A percentile compares a stretch with the other conserved stretches of the same genome.
These are phyloP conservation scores for Nakaseomyces sp. DNA, from an alignment of 1,139 yeast genomes.

Conservation along the genomic window DNA sequence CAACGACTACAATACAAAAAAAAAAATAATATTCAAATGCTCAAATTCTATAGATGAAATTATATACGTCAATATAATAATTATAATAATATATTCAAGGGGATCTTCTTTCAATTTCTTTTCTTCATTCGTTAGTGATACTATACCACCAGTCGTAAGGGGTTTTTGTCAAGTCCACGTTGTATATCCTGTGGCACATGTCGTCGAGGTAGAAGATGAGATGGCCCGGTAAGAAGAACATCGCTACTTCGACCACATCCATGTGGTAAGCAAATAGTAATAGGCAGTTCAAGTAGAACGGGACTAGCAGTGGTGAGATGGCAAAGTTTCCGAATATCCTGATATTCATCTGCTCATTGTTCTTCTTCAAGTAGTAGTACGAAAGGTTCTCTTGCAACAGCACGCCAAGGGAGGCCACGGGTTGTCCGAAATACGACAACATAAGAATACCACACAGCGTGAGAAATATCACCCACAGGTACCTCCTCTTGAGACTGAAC, in stretches of 20 bases:
- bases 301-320: conserved; percentile 19
- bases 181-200: conserved; percentile 21
- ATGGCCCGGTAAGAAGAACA: conserved; percentile 28
- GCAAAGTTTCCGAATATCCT: conserved; percentile 18
- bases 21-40: neutral
- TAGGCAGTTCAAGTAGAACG: conserved; percentile 18
- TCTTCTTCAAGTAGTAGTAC: conserved; percentile 23
- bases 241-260: conserved; percentile 17
- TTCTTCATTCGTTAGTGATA: conserved; percentile 3
- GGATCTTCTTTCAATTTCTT: neutral
- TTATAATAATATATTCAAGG: neutral
- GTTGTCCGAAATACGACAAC: conserved; percentile 22
- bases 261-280: conserved; percentile 16
- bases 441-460: conserved; percentile 14
- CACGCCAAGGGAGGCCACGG: conserved; percentile 23
- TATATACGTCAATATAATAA: neutral
- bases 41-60: neutral
- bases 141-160: conserved; percentile 23
- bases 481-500: conserved; percentile 19
- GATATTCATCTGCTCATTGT: conserved; percentile 16
- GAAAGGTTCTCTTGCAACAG: conserved; percentile 24
- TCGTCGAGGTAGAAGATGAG: conserved; percentile 24
- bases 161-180: conserved; percentile 21
- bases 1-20: neutral
- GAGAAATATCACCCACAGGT: conserved; percentile 21